phyloP scores from a whole-genome alignment of 805 yeast species.

The Tetrapisispora pingtungensis region DNA sequence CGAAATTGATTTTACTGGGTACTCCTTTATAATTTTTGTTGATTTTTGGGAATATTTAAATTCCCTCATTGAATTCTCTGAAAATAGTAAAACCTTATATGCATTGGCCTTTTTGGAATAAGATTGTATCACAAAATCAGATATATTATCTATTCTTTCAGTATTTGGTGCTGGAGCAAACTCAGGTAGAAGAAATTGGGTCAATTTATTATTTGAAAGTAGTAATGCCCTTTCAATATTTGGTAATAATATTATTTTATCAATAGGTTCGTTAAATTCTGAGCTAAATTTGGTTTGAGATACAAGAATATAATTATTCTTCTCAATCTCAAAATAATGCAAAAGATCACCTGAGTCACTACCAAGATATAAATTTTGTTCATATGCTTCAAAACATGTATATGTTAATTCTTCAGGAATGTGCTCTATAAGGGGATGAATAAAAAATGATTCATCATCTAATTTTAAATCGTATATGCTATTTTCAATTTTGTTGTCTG shows the following conservation, averaged over 20 bases:
- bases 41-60: slow-evolving; percentile 10
- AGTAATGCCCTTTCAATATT: slow-evolving; percentile 25
- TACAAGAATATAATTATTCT: slow-evolving; percentile 23
- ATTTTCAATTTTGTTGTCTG: neutral
- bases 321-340: slow-evolving; percentile 28
- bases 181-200: slow-evolving; percentile 25
- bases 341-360: slow-evolving; percentile 24
- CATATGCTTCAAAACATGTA: slow-evolving; percentile 21
- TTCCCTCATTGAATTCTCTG: slow-evolving; percentile 9
- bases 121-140: slow-evolving; percentile 13
- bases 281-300: slow-evolving; percentile 22
- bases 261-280: slow-evolving; percentile 11
- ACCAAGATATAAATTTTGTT: slow-evolving; percentile 26
- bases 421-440: slow-evolving; percentile 16
- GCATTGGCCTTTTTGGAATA: slow-evolving; percentile 11
- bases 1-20: slow-evolving; percentile 9
- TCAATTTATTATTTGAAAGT: slow-evolving; percentile 11
- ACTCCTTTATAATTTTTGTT: slow-evolving; percentile 6
- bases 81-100: slow-evolving; percentile 11
- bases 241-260: slow-evolving; percentile 21
- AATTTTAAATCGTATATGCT: neutral
- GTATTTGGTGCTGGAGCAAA: slow-evolving; percentile 28
- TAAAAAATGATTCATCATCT: slow-evolving; percentile 17
- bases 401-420: slow-evolving; percentile 19
- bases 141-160: slow-evolving; percentile 8